Percentiles rank a stretch among this genome's conserved stretches.
phyloP scores from a whole-genome alignment of 768 basidiomycete genomes.

The Termitomyces heimii region DNA sequence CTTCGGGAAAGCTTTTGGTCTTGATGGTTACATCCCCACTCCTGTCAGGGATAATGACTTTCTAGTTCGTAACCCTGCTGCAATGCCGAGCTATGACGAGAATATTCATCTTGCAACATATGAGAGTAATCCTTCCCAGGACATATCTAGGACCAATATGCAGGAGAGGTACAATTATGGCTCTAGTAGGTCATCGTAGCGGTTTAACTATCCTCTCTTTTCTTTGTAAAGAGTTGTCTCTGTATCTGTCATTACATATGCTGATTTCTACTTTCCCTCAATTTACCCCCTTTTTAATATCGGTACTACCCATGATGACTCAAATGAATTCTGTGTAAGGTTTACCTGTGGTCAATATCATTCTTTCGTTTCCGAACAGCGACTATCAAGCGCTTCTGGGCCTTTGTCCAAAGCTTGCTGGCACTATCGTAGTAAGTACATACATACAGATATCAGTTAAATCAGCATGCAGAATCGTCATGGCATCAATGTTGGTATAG shows the following conservation, averaged over 20 bases:
- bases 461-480: too few species aligned
- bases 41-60: not conserved
- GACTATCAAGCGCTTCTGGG: too few species aligned
- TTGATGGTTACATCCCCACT: conserved; percentile 8
- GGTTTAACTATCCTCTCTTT: not conserved
- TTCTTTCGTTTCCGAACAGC: too few species aligned
- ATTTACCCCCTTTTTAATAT: too few species aligned
- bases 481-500: too few species aligned
- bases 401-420: too few species aligned
- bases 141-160: not conserved
- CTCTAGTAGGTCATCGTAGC: not conserved
- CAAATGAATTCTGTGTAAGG: too few species aligned
- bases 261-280: too few species aligned
- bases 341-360: too few species aligned
- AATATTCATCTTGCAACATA: conserved; percentile 12
- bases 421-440: too few species aligned
- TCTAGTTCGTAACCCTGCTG: conserved; percentile 2
- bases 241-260: not conserved
- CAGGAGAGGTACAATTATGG: not conserved
- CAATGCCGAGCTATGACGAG: conserved; percentile 16
- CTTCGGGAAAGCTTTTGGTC: conserved; percentile 35
- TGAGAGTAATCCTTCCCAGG: conserved; percentile 1
- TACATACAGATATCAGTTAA: too few species aligned
- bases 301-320: too few species aligned
- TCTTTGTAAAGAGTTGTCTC: not conserved